Conservation (phyloP, 352 stramenopile species). For the Globisporangium apiculatum region DNA sequence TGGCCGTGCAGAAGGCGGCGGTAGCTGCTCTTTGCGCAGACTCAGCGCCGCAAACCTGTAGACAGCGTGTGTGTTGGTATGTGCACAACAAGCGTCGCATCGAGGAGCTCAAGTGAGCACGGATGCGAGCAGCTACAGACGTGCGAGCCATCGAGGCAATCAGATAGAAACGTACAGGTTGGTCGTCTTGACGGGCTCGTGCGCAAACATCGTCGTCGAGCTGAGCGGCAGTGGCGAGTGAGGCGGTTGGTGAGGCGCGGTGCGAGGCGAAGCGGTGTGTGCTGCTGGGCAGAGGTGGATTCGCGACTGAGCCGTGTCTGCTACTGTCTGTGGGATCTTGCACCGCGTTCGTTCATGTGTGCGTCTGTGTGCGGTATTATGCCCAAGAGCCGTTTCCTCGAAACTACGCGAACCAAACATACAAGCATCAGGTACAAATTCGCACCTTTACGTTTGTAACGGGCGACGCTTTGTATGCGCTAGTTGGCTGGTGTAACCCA, state of each 20-base stretch:
- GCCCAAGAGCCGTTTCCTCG: not conserved
- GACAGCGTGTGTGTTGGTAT: not conserved
- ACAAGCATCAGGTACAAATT: not conserved
- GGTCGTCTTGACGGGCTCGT: constrained; percentile 29
- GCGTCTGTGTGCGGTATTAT: not conserved
- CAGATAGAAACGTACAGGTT: constrained; percentile 20
- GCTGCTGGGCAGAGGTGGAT: not conserved
- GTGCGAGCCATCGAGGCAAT: too few relatives aligned
- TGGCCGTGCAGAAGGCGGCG: not conserved
- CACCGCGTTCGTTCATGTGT: too few relatives aligned
- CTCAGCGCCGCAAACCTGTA: constrained; percentile 10
- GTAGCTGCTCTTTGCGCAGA: constrained; percentile 2
- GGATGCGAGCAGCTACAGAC: not conserved
- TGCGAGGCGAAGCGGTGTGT: not conserved
- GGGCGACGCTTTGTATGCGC: too few relatives aligned
- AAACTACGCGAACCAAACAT: not conserved
- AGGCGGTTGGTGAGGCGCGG: not conserved
- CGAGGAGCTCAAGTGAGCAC: too few relatives aligned
- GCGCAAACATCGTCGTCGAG: constrained; percentile 16
- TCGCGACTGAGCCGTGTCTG: not conserved
- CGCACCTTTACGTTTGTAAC: not conserved
- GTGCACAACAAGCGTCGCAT: not conserved
- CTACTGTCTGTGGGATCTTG: not conserved
- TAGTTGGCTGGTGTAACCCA: too few relatives aligned
- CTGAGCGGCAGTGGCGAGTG: not conserved